Conservation (phyloP, 805 yeast species). For the Millerozyma miso region DNA sequence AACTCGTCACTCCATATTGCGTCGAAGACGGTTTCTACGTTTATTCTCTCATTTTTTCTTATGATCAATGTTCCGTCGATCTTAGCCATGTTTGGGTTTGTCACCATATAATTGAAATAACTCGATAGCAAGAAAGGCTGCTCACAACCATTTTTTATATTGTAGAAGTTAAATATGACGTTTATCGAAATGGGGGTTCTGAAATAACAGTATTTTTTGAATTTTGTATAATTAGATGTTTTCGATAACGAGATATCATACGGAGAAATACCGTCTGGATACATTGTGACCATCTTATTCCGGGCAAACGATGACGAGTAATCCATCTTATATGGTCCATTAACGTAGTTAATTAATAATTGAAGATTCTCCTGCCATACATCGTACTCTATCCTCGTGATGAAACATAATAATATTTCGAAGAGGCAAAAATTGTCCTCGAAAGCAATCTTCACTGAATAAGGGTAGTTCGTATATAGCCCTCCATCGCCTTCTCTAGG, state of each 20-base stretch:
- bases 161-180: constrained; percentile 6
- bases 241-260: constrained; percentile 11
- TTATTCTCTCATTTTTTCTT: constrained; percentile 7
- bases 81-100: background rate
- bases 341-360: constrained; percentile 19
- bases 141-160: background rate
- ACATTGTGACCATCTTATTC: constrained; percentile 5
- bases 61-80: constrained; percentile 4
- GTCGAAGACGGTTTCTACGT: constrained; percentile 5
- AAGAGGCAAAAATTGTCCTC: constrained; percentile 38
- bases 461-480: constrained; percentile 24
- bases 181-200: constrained; percentile 4
- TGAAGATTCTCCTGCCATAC: constrained; percentile 37
- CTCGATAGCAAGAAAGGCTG: background rate
- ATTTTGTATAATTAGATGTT: constrained; percentile 1
- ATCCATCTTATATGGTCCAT: constrained; percentile 22
- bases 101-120: constrained; percentile 1
- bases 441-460: constrained; percentile 42
- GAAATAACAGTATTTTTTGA: constrained; percentile 12
- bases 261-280: constrained; percentile 16
- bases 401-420: constrained; percentile 41
- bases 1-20: constrained; percentile 10
- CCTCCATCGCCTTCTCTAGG: constrained; percentile 24
- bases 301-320: constrained; percentile 7
- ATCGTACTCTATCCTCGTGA: constrained; percentile 26